Evolutionary conservation across 345 rosid species (phyloP), one percentile per base, ranked within the genome.

Genomic region (Boechera divaricarpa): DNA sequence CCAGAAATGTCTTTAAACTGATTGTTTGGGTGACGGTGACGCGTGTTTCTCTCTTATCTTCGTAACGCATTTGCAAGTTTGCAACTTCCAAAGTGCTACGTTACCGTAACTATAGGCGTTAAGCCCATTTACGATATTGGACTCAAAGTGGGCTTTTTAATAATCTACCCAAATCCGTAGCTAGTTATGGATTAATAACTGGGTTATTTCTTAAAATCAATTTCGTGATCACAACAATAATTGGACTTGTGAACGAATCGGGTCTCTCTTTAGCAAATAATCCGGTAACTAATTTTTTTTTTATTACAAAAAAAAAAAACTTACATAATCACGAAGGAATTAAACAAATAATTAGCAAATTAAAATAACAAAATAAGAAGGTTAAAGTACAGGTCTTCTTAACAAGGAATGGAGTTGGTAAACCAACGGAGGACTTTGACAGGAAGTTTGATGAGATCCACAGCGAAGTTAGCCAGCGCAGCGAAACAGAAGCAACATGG

Each of bases 401-500:
- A 93, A 81, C 97, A 89, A 61, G 98, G 98, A 59, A 93, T 88
- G 82, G 88, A 91, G 4, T 87, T 45, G 28, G 78, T 87, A 74
- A 91, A 91, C 87, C 98, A 93, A 72, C 81, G 63, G 36, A 93
- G 69, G 45, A 90, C 70, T 24, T 75, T 88, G 48, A 91, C 13
- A 8, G 98, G 97, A 71, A 89, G 89, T 86, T 88, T 86, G 58
- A 93, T 72, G 28, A 91, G 86, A 77, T 2, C 83, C 67, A 91
- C 80, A 0, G 96, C 96, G 26, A 87, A 73, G 47, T 93, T 87
- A 1, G 97, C 91, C 52, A 93, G 47, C 53, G 85, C 88, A 26
- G 97, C 88, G 33, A 76, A 91, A 69, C 80, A 91, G 78, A 92
- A 91, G 60, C 87, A 68, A 76, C 96, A 93, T 18, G 98, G 98